These are phyloP conservation scores for Astragalus membranaceus DNA, from an alignment of 306 rosid genomes.

Conservation along the genomic window DNA sequence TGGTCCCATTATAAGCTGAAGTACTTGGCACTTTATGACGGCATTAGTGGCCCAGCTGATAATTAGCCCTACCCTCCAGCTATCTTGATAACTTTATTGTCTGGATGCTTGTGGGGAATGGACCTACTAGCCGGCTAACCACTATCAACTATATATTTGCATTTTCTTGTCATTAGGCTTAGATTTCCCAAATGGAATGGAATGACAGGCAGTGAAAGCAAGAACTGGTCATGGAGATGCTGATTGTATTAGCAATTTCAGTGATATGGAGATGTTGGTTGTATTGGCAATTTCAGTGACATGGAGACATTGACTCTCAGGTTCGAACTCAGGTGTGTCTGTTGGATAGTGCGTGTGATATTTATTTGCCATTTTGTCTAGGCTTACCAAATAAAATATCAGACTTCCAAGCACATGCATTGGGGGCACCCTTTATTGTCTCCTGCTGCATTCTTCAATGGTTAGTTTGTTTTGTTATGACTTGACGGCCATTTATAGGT, in stretches of 20 bases:
- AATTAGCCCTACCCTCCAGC: constrained; percentile 35
- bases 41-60: constrained; percentile 25
- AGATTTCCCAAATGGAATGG: constrained; percentile 23
- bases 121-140: constrained; percentile 29
- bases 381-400: not conserved
- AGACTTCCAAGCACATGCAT: constrained; percentile 13
- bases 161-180: not conserved
- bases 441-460: constrained; percentile 6
- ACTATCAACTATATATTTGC: not conserved
- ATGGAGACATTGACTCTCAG: too few relatives aligned
- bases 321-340: too few relatives aligned
- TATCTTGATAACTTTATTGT: constrained; percentile 26
- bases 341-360: too few relatives aligned
- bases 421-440: not conserved
- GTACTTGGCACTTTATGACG: constrained; percentile 18
- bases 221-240: too few relatives aligned
- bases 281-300: too few relatives aligned
- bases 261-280: too few relatives aligned
- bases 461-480: constrained; percentile 4
- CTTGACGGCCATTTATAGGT: not conserved
- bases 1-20: constrained; percentile 23
- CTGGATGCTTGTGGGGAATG: constrained; percentile 31
- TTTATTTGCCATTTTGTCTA: too few relatives aligned
- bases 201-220: not conserved
- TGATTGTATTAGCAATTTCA: too few relatives aligned